Conservation (phyloP, 495 filamentous ascomycete species). For the Penicillium verhagenii region DNA sequence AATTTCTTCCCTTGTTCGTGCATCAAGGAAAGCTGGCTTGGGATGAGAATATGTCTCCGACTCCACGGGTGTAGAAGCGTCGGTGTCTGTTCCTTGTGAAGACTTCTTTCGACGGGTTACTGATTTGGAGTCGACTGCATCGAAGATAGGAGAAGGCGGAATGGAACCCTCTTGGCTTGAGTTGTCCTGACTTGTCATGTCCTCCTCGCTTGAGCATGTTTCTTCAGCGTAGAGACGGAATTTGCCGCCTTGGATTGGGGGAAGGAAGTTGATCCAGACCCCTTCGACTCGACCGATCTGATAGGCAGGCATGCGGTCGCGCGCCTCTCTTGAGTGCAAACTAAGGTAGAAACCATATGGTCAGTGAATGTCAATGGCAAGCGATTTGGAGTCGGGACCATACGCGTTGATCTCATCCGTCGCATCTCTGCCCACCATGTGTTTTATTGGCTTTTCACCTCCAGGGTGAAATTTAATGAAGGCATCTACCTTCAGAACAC, state of each 20-base stretch:
- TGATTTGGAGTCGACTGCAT: slow-evolving; percentile 44
- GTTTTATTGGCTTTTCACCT: slow-evolving; percentile 85
- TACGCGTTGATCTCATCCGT: slow-evolving; percentile 94
- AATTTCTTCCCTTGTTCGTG: slow-evolving; percentile 71
- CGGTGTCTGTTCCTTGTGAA: slow-evolving; percentile 34
- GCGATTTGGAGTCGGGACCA: slow-evolving; percentile 30
- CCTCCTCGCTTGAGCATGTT: slow-evolving; percentile 35
- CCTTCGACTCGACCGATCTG: slow-evolving; percentile 83
- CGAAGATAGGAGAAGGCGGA: slow-evolving; percentile 66
- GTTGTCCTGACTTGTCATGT: slow-evolving; percentile 23
- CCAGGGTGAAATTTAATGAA: slow-evolving; percentile 91
- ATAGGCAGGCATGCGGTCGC: slow-evolving; percentile 73
- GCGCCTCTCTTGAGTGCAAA: slow-evolving; percentile 79
- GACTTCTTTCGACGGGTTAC: slow-evolving; percentile 32
- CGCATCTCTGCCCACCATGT: slow-evolving; percentile 96
- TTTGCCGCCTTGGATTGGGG: slow-evolving; percentile 88
- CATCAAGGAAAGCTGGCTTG: slow-evolving; percentile 67
- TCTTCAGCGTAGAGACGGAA: slow-evolving; percentile 61
- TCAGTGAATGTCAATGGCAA: neutral
- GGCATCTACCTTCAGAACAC: slow-evolving; percentile 82
- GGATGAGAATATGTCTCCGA: slow-evolving; percentile 23
- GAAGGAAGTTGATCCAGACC: slow-evolving; percentile 82
- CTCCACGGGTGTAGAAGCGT: slow-evolving; percentile 30
- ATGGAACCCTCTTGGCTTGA: slow-evolving; percentile 31
- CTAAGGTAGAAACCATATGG: slow-evolving; percentile 39